Conservation (phyloP, 352 stramenopile species). For the Phytophthora syringae region DNA sequence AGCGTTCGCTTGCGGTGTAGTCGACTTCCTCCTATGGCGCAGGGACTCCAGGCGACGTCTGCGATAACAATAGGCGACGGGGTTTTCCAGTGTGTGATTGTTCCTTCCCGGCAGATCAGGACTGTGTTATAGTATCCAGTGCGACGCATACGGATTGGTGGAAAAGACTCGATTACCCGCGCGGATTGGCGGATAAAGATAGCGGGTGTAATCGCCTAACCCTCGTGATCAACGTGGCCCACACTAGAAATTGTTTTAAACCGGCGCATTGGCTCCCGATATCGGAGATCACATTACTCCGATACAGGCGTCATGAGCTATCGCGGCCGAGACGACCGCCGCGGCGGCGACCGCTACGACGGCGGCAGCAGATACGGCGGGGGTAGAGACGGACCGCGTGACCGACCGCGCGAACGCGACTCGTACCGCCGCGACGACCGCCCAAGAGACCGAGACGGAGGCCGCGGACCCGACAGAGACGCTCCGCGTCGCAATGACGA, state of each 20-base stretch:
- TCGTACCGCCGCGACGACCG: slow-evolving; percentile 46
- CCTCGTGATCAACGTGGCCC: not conserved
- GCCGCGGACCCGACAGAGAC: slow-evolving; percentile 41
- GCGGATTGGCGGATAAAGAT: slow-evolving; percentile 21
- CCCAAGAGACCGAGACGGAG: slow-evolving; percentile 19
- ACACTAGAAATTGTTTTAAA: not conserved
- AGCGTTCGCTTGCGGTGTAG: slow-evolving; percentile 33
- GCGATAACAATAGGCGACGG: slow-evolving; percentile 22
- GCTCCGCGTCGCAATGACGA: slow-evolving; percentile 42
- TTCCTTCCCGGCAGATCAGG: slow-evolving; percentile 9
- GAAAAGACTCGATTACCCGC: slow-evolving; percentile 7
- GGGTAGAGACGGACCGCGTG: slow-evolving; percentile 31
- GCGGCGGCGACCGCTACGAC: slow-evolving; percentile 34
- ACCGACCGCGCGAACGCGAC: slow-evolving; percentile 40
- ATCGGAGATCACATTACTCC: slow-evolving; percentile 17
- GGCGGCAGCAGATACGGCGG: slow-evolving; percentile 34
- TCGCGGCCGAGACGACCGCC: slow-evolving; percentile 26
- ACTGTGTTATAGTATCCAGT: slow-evolving; percentile 29
- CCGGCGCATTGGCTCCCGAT: not conserved
- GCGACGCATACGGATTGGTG: slow-evolving; percentile 17
- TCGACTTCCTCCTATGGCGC: slow-evolving; percentile 29
- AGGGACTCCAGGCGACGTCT: slow-evolving; percentile 4
- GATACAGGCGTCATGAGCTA: slow-evolving; percentile 37
- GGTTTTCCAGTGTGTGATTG: slow-evolving; percentile 33
- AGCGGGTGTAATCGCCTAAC: slow-evolving; percentile 14